Base-by-base conservation (phyloP, 805 yeast species). In the Yamadazyma takamatsuzukensis region DNA sequence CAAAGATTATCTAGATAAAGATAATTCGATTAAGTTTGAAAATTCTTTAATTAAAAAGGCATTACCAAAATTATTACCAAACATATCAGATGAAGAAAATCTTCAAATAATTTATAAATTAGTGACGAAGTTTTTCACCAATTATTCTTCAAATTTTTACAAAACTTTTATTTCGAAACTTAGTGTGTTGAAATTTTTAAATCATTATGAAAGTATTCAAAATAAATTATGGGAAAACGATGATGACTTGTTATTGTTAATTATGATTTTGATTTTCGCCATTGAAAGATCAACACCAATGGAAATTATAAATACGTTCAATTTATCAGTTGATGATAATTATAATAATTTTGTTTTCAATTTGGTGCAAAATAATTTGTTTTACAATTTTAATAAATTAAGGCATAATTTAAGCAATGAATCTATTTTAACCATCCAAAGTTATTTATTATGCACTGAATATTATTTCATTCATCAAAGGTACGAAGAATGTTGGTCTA, bases 401-500 rank as follows among this genome's bases (percentile, higher is more conserved):
- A 68, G 74, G 34, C 66, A 62, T 34, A 72, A 74, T 34, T 54
- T 74, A 18, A 51, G 65, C 15, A 57, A 61, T 39, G 78, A 74
- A 44, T 67, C 76, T 1, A 57, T 66, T 6, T 51, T 63, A n/a
- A 69, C 76, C 4, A 59, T 73, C 15, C 68, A 70, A 41, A 64
- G 76, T 2, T 71, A 71, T 39, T 67, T 72, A 6, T 53, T 74
- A 30, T 74, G 73, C 40, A 67, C 75, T 15, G 78, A 72, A 43
- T 72, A 69, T 59, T 59, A 68, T 32, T 72, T 71, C 39, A 62
- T 60, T 31, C 67, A 70, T 41, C 72, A 68, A 35, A 62, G 64
- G 29, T 70, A 69, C 41, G 79, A 74, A 43, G 69, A 69, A 37
- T 57, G 72, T 34, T 74, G 79, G 79, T 62, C 67, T 15, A 59